Percentiles rank a stretch among this genome's conserved stretches.
phyloP scores from a whole-genome alignment of 139 green algal genomes.

The Chlorella vulgaris region DNA sequence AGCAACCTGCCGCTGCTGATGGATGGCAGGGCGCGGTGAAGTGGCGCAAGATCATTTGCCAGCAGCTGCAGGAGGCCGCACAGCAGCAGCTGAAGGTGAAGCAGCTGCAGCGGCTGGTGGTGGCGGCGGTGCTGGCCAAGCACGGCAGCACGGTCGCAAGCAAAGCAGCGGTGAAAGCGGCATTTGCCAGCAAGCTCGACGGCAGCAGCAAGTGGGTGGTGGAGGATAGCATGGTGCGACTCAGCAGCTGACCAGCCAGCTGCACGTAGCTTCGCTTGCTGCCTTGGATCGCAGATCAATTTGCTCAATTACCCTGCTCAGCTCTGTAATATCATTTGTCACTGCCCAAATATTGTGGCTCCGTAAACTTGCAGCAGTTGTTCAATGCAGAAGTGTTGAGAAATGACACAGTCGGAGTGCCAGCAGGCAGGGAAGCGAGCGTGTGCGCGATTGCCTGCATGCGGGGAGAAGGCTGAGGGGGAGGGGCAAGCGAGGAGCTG shows the following conservation, averaged over 20 bases:
- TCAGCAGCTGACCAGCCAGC: background rate
- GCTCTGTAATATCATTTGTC: no score
- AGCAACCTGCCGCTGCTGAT: background rate
- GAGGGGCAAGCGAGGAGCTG: no score
- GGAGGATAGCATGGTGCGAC: slow-evolving; percentile 34
- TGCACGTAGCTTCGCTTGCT: background rate
- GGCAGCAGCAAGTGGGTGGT: slow-evolving; percentile 41
- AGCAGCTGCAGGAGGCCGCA: slow-evolving; percentile 27
- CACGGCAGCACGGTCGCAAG: background rate
- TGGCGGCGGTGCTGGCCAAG: slow-evolving; percentile 32
- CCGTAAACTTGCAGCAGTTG: no score
- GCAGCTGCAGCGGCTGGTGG: slow-evolving; percentile 26
- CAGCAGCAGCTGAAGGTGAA: slow-evolving; percentile 42
- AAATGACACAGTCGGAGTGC: no score
- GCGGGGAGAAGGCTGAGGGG: no score
- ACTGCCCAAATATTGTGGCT: no score
- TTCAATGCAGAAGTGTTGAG: no score
- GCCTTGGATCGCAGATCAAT: no score
- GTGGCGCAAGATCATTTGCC: slow-evolving; percentile 50
- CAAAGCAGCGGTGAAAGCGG: slow-evolving; percentile 29
- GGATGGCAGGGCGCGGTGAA: slow-evolving; percentile 33
- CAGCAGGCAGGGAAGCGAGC: no score
- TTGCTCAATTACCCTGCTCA: no score
- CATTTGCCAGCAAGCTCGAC: background rate
- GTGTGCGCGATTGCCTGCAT: no score